Percentiles rank a stretch among this genome's conserved stretches.
Evolutionary conservation across 805 yeast genomes (phyloP).

Genomic region (Yarrowia sp.): DNA sequence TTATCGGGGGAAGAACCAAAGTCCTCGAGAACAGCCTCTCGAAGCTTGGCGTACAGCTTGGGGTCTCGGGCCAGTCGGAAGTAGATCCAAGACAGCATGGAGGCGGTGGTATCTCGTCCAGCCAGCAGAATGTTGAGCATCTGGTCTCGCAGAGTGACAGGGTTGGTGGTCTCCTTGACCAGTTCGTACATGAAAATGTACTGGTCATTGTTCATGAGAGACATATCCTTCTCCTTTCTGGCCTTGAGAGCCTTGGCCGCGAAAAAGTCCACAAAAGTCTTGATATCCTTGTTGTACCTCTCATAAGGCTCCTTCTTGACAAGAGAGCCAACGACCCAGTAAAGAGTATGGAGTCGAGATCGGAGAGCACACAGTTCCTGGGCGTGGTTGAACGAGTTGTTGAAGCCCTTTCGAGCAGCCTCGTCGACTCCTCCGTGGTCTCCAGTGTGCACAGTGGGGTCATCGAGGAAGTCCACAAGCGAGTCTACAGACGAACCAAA

Average conservation of each 20-base stretch:
- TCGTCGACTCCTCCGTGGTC: conserved; percentile 41
- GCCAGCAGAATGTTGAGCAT: conserved; percentile 60
- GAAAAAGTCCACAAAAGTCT: conserved; percentile 53
- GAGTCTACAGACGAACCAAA: conserved; percentile 49
- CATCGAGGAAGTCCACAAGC: conserved; percentile 41
- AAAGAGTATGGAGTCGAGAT: conserved; percentile 42
- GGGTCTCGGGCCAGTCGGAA: conserved; percentile 56
- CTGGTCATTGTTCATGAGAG: conserved; percentile 47
- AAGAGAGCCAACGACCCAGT: conserved; percentile 39
- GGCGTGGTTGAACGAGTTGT: conserved; percentile 43
- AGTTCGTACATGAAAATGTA: conserved; percentile 59
- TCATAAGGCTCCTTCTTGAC: conserved; percentile 47
- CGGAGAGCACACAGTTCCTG: conserved; percentile 42
- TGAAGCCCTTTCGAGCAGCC: conserved; percentile 40
- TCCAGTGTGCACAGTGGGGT: conserved; percentile 39
- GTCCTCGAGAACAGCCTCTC: conserved; percentile 52
- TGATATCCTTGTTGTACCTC: conserved; percentile 47
- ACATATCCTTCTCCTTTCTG: conserved; percentile 41
- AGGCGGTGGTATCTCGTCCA: conserved; percentile 65
- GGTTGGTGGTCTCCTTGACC: conserved; percentile 58
- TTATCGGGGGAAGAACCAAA: conserved; percentile 49
- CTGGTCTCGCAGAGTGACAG: conserved; percentile 58
- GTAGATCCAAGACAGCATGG: conserved; percentile 55
- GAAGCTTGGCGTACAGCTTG: conserved; percentile 48
- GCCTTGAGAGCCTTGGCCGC: conserved; percentile 52